phyloP scores from a whole-genome alignment of 2,329 filamentous ascomycete genomes.

The Sarocladiaceae sp. region DNA sequence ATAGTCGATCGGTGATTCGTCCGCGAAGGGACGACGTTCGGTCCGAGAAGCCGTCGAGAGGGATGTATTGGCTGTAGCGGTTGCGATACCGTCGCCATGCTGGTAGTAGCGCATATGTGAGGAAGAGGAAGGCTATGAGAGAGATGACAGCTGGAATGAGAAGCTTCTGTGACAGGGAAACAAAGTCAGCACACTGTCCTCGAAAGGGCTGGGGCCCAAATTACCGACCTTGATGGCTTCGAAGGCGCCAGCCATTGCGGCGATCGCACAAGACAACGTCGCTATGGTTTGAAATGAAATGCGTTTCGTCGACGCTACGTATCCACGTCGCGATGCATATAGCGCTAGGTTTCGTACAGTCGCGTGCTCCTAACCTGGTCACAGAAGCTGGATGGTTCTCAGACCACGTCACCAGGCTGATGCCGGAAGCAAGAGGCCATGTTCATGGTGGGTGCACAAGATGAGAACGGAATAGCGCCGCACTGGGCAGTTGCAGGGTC shows the following conservation, averaged over 20 bases:
- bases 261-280: too few relatives aligned
- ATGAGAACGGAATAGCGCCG: slow-evolving; percentile 1
- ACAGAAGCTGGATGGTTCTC: background rate
- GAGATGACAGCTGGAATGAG: slow-evolving; percentile 68
- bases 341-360: background rate
- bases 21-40: slow-evolving; percentile 52
- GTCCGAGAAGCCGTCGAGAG: slow-evolving; percentile 58
- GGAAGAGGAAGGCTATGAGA: slow-evolving; percentile 61
- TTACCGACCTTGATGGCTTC: slow-evolving; percentile 6
- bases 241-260: background rate
- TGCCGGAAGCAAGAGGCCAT: background rate
- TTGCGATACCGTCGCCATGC: slow-evolving; percentile 65
- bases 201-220: too few relatives aligned
- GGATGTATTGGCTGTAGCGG: slow-evolving; percentile 71
- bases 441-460: background rate
- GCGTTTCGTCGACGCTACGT: too few relatives aligned
- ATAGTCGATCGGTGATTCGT: slow-evolving; percentile 33
- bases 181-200: background rate
- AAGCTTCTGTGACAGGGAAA: slow-evolving; percentile 49
- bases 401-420: slow-evolving; percentile 1
- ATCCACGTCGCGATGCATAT: too few relatives aligned
- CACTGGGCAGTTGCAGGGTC: background rate
- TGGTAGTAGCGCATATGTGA: slow-evolving; percentile 63
- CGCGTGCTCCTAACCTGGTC: too few relatives aligned
- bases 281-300: too few relatives aligned